phyloP scores from a whole-genome alignment of 257 asterid species.

The Solanum bukasovii region DNA sequence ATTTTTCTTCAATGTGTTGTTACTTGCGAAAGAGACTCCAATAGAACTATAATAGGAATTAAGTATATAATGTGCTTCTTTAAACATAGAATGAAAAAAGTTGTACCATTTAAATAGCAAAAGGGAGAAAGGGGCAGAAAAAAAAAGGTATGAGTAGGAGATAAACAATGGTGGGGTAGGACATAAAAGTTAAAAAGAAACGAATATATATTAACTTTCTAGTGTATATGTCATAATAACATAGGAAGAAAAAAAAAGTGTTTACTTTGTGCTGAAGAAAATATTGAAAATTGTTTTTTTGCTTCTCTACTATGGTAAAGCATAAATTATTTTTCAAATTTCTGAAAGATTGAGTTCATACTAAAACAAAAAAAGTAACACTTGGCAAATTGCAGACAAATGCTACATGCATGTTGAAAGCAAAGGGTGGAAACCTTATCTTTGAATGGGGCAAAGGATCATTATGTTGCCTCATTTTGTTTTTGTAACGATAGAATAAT shows the following conservation, averaged over 20 bases:
- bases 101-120: not conserved
- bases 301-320: constrained; percentile 28
- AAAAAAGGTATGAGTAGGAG: constrained; percentile 6
- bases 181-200: constrained; percentile 32
- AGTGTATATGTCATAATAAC: constrained; percentile 3
- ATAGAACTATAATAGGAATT: constrained; percentile 9
- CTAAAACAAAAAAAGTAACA: not conserved
- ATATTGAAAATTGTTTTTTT: constrained; percentile 27
- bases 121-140: not conserved
- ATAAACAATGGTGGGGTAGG: constrained; percentile 10
- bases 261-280: constrained; percentile 70
- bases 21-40: constrained; percentile 3
- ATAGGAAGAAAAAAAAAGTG: constrained; percentile 21
- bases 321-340: not conserved
- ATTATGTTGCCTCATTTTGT: not conserved
- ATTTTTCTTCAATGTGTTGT: not conserved
- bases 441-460: not conserved
- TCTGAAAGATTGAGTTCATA: not conserved
- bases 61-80: not conserved
- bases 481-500: not conserved
- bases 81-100: not conserved
- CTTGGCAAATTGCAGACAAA: not conserved
- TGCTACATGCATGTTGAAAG: not conserved
- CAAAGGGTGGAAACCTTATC: not conserved
- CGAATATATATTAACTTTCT: constrained; percentile 24